A percentile compares a stretch with the other conserved stretches of the same genome.
Evolutionary conservation across 768 basidiomycete genomes (phyloP).

Genomic region (Tremella mesenterica): DNA sequence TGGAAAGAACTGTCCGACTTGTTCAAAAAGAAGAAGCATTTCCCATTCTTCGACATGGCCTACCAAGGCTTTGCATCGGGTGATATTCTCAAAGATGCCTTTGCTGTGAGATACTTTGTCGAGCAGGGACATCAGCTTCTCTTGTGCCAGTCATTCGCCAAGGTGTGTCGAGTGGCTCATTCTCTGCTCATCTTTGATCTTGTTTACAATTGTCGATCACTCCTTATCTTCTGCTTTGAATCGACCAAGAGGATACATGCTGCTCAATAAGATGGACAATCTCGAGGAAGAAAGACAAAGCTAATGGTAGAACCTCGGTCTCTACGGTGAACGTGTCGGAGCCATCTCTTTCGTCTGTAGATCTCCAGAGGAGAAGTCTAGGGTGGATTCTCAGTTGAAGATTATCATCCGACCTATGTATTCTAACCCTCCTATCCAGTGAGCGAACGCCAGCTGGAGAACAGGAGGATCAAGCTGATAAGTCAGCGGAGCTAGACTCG

Average conservation of each 20-base stretch:
- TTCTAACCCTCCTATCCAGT: slow-evolving; percentile 79
- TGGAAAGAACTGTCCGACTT: slow-evolving; percentile 86
- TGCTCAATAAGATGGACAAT: not conserved
- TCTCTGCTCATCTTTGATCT: not conserved
- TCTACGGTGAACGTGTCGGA: slow-evolving; percentile 98
- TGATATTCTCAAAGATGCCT: slow-evolving; percentile 78
- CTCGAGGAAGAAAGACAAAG: not conserved
- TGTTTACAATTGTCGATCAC: too few species aligned
- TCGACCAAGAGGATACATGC: not conserved
- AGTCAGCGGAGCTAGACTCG: slow-evolving; percentile 43
- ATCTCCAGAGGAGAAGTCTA: slow-evolving; percentile 60
- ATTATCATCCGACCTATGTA: slow-evolving; percentile 94
- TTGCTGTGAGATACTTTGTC: slow-evolving; percentile 90
- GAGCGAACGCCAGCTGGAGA: slow-evolving; percentile 1
- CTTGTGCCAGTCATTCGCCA: slow-evolving; percentile 90
- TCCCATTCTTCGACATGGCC: slow-evolving; percentile 96
- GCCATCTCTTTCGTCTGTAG: slow-evolving; percentile 71
- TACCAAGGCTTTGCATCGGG: slow-evolving; percentile 81
- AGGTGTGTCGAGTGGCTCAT: slow-evolving; percentile 44
- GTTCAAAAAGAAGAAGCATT: slow-evolving; percentile 72
- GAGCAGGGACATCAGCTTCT: slow-evolving; percentile 81
- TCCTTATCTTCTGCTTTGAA: too few species aligned
- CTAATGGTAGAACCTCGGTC: slow-evolving; percentile 69
- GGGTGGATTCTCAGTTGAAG: slow-evolving; percentile 88
- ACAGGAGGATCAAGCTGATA: not conserved